Evolutionary conservation across 306 rosid species (phyloP), one percentile per base, ranked within the genome.

Genomic region (Senna tora): DNA sequence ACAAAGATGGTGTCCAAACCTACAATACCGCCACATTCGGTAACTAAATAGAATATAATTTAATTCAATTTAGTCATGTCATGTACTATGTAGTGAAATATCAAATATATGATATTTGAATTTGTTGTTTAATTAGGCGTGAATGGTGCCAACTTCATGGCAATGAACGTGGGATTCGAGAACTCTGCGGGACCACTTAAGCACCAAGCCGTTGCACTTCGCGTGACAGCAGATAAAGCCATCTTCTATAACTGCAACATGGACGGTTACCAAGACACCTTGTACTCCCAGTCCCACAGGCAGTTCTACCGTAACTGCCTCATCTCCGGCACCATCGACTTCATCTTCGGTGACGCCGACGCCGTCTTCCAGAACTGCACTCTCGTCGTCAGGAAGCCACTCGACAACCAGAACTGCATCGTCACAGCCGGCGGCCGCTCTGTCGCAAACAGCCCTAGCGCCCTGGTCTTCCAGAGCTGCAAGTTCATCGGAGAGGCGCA

Each of bases 361-460:
- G 82, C 30, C 0, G 76, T 86, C 20, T 76, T 86, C 81, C 94
- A 86, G 60, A 87, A 94, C 82, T 94, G 98, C 90, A 83, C 72
- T 30, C 17, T 91, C 6, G 9, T 91, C 0, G 75, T 86, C 11
- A 79, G 77, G 72, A 83, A 68, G 71, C 96, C 97, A 0, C 0
- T 75, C 49, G 65, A 8, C 0, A 45, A 38, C 62, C 97, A 91
- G 16, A 47, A 71, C 7, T 79, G 88, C 86, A 79, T 86, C 67
- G 91, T 91, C 4, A 83, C 95, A 0, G 96, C 99, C 0, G 95
- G 92, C 0, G 99, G 95, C 0, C 85, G 95, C 49, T 0, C n/a
- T 0, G 80, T 86, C 6, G 7, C n/a, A 0, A 84, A 84, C 3
- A 73, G 84, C 41, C 86, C 89, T 0, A 54, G 79, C 0, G 97